Base-by-base conservation (phyloP, 2,329 filamentous ascomycete genomes). In the Phialocephala subalpina region DNA sequence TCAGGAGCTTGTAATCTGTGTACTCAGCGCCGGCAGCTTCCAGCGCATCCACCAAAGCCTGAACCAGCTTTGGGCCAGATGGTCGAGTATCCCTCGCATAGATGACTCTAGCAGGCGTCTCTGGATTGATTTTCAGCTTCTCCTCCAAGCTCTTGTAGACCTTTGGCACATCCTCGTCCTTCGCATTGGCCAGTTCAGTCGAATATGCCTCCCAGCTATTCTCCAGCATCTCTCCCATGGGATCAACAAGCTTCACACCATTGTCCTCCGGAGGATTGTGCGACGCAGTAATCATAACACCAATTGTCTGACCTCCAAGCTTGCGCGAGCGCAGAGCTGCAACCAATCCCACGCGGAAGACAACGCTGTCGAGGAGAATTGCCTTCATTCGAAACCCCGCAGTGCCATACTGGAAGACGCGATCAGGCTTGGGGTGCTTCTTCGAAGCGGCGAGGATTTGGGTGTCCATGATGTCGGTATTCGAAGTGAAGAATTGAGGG, bases 201-300 rank as follows among this genome's bases (percentile, higher is more conserved):
- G 94, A 94, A 78, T 94, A 90, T 42, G 84, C 83, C 82, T 99
- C 96, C 96, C 96, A 99, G 67, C 95, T 92, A 79, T 94, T 90
- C 87, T 97, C 93, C 58, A 97, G 86, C 96, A 98, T 98, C 80
- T 98, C 96, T 71, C 96, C 95, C 90, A 97, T 92, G 14, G 96
- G 96, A 79, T 99, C 96, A 69, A 99, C 93, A 73, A 99, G 88
- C 86, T 97, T 97, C 78, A 97, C 91, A 60, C 94, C 94, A 79
- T 97, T 97, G 81, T 97, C 94, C 73, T 88, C 86, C 38, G 94
- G 91, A 20, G 92, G 92, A 81, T 97, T 97, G 84, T 97, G 94
- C 76, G 92, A 97, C 69, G 94, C 94, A 49, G 94, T 97, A 79
- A 97, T 92, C 94, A 97, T 97, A 72, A 99, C 91, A 76, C 96